These are phyloP conservation scores for Mycena metata DNA, from an alignment of 768 basidiomycete species.

Conservation along the genomic window DNA sequence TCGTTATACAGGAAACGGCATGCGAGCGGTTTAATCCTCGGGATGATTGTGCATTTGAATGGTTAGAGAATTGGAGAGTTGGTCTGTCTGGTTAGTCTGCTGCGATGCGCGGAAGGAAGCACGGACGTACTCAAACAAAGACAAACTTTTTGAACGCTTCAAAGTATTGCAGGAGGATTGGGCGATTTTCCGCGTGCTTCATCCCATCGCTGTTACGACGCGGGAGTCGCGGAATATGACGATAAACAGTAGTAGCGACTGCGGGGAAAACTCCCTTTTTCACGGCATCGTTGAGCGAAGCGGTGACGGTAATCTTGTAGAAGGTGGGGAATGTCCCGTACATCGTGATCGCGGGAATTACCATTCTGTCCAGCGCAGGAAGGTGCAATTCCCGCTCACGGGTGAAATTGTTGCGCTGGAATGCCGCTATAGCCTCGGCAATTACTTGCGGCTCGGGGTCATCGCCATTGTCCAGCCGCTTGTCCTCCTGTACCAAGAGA, in stretches of 20 bases:
- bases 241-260: slow-evolving; percentile 39
- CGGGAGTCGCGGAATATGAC: slow-evolving; percentile 36
- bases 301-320: slow-evolving; percentile 44
- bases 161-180: not conserved
- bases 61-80: no score
- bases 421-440: slow-evolving; percentile 48
- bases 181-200: slow-evolving; percentile 5
- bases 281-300: slow-evolving; percentile 39
- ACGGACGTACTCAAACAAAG: no score
- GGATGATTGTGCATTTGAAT: no score
- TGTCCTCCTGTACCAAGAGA: slow-evolving; percentile 42
- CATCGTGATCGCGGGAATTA: slow-evolving; percentile 41
- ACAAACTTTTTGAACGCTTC: slow-evolving; percentile 2
- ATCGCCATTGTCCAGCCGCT: slow-evolving; percentile 36
- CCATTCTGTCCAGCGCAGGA: slow-evolving; percentile 31
- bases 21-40: no score
- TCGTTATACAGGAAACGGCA: no score
- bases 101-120: no score
- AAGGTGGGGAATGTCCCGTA: slow-evolving; percentile 42
- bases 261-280: slow-evolving; percentile 37
- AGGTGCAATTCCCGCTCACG: slow-evolving; percentile 39
- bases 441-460: slow-evolving; percentile 50
- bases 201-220: slow-evolving; percentile 39
- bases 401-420: slow-evolving; percentile 40
- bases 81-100: no score